Base-by-base conservation (phyloP, 2,329 filamentous ascomycete genomes). In the Exophiala sideris region DNA sequence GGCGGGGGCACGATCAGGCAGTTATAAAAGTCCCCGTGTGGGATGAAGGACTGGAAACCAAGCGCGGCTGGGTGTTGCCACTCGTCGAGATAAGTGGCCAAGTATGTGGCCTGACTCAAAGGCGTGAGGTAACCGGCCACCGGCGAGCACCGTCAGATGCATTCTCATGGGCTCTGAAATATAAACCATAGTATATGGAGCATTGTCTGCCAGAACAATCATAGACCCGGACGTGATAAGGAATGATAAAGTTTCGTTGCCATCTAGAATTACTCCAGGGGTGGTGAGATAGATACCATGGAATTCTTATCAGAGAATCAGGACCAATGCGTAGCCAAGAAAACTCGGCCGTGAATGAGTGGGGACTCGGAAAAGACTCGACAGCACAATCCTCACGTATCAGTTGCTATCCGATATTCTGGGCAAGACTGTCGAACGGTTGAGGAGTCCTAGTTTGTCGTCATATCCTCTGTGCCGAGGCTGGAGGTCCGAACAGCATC, bases 261-360 rank as follows among this genome's bases (percentile, higher is more conserved):
- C 8, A 18, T 29, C 3, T 40, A 11, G 38, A 11, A n/a, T 18
- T 18, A 16, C 11, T 3, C 7, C n/a, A 6, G 16, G 38, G n/a
- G 38, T 40, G 4, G n/a, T 18, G n/a, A 40, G 38, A 40, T 14
- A 14, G 38, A n/a, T 16, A 14, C 38, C 38, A 40, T n/a, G 6
- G 7, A 40, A 8, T 12, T 40, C 38, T 40, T 40, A 40, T 40
- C 38, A 14, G 11, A 40, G n/a, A 40, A 16, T 40, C 38, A 9
- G n/a, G 5, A 5, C 38, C 38, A 40, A 40, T 40, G 38, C n/a
- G n/a, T 2, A 16, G 38, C n/a, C 38, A 29, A 29, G 24, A 45
- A 45, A 45, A 45, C 41, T 45, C 41, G 24, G 41, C 41, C 41
- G 16, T 45, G 41, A 45, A 32, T 29, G 18, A 24, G 38, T 4